A percentile compares a stretch with the other conserved stretches of the same genome.
Evolutionary conservation across 2,329 filamentous ascomycete genomes (phyloP).

Genomic region (Trichoderma brevicompactum): DNA sequence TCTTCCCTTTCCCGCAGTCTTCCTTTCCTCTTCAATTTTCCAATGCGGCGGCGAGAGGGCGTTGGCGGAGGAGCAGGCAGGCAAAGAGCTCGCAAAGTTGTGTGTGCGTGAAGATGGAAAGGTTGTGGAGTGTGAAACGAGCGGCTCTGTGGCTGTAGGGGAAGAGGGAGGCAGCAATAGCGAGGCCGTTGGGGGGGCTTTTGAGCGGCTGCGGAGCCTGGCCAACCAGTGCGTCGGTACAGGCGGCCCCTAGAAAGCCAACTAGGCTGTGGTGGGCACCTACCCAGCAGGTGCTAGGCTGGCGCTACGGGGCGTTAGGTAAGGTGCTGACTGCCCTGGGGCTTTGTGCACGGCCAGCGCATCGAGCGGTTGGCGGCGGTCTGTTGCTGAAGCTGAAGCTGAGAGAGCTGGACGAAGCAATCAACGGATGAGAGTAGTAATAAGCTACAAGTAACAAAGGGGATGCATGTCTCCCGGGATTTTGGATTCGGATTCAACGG

Average conservation of each 20-base stretch:
- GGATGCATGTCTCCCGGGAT: too few relatives aligned
- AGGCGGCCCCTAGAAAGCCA: conserved; percentile 21
- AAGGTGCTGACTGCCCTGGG: conserved; percentile 9
- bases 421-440: too few relatives aligned
- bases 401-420: too few relatives aligned
- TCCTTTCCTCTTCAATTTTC: neutral
- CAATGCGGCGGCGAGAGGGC: neutral
- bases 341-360: conserved; percentile 18
- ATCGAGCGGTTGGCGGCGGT: conserved; percentile 1
- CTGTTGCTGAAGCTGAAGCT: neutral
- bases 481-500: neutral
- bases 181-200: conserved; percentile 3
- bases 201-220: neutral
- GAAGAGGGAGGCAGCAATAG: conserved; percentile 20
- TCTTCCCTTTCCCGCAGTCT: neutral
- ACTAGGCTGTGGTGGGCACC: conserved; percentile 23
- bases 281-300: conserved; percentile 10
- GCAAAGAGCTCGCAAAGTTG: conserved; percentile 20
- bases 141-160: conserved; percentile 23
- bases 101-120: conserved; percentile 28
- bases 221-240: conserved; percentile 26
- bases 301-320: conserved; percentile 20
- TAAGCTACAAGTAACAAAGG: neutral
- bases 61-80: conserved; percentile 20
- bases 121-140: conserved; percentile 26